Base-by-base conservation (phyloP, 2,329 filamentous ascomycete species). In the Aspergillus ochraceus region DNA sequence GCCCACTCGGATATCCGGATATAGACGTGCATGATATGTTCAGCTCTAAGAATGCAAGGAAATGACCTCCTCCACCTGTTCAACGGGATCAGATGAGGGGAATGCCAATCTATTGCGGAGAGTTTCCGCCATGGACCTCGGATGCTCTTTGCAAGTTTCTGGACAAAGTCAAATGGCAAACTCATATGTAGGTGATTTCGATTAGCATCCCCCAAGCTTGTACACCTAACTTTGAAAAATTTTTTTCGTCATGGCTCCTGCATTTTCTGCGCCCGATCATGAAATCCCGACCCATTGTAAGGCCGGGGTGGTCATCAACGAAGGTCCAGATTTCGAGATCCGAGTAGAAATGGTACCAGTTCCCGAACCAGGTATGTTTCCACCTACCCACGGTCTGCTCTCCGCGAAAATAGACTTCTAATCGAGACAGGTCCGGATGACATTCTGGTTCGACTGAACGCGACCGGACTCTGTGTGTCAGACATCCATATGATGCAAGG, bases 401-500 rank as follows among this genome's bases (percentile, higher is more conserved):
- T 26, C 12, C 11, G 11, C 30, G 17, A 30, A 52, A 50, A 53
- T 2, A 49, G 5, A 6, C 10, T 12, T 14, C n/a, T 26, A 19
- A 10, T 42, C 22, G 5, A 46, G 10, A 14, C 60, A 82, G 81
- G 80, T 12, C 80, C 81, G 8, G 77, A 84, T 53, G 84, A 87
- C 60, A 72, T 87, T 22, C 76, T 87, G 10, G 77, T 87, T 66
- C 81, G 80, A 55, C 76, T 87, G 55, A 87, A 86, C 59, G 78
- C 78, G 26, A 87, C 84, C 1, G 85, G 85, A 0, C 76, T 87
- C 52, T 87, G 85, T 73, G 80, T 82, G 60, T 81, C 78, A 36
- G 85, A 87, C 64, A 71, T 87, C 19, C 84, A 87, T 66, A 82
- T 82, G 71, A 85, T 86, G 82, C 62, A 81, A 52, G 80, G 80